phyloP scores from a whole-genome alignment of 331 rosid species.

The Acacia concinna region DNA sequence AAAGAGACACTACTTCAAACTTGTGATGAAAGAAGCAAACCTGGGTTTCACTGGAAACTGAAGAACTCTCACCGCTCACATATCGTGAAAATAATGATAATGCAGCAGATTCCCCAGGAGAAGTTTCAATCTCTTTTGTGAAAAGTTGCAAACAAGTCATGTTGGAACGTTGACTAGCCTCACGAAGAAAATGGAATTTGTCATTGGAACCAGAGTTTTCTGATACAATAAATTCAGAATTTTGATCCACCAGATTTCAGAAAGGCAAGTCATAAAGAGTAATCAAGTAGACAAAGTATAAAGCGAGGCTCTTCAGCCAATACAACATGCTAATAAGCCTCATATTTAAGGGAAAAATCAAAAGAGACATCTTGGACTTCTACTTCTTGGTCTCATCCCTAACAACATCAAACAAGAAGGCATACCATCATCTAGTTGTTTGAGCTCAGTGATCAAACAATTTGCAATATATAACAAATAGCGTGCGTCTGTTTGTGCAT shows the following conservation, averaged over 20 bases:
- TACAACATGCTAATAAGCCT: constrained; percentile 7
- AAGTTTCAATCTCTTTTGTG: constrained; percentile 72
- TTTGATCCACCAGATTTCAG: constrained; percentile 29
- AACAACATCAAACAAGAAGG: constrained; percentile 38
- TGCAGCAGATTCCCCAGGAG: constrained; percentile 83
- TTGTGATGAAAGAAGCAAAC: constrained; percentile 43
- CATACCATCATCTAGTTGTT: constrained; percentile 63
- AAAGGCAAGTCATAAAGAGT: constrained; percentile 19
- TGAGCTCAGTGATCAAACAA: constrained; percentile 66
- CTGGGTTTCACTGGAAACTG: constrained; percentile 61
- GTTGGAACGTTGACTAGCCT: constrained; percentile 96
- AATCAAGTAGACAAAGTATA: constrained; percentile 7
- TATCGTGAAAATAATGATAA: constrained; percentile 67
- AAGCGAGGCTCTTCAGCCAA: not conserved
- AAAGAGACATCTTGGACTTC: not conserved
- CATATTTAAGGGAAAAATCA: not conserved
- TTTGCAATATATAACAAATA: constrained; percentile 79
- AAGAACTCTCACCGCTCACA: constrained; percentile 46
- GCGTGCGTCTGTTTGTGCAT: constrained; percentile 94
- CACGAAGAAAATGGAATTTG: constrained; percentile 73
- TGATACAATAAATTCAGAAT: constrained; percentile 63
- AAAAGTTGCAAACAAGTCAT: constrained; percentile 72
- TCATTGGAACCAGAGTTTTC: constrained; percentile 72
- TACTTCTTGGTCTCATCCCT: constrained; percentile 16
- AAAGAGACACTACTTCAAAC: constrained; percentile 3